Conservation (phyloP, 768 basidiomycete genomes). For the Lactarius sp. region DNA sequence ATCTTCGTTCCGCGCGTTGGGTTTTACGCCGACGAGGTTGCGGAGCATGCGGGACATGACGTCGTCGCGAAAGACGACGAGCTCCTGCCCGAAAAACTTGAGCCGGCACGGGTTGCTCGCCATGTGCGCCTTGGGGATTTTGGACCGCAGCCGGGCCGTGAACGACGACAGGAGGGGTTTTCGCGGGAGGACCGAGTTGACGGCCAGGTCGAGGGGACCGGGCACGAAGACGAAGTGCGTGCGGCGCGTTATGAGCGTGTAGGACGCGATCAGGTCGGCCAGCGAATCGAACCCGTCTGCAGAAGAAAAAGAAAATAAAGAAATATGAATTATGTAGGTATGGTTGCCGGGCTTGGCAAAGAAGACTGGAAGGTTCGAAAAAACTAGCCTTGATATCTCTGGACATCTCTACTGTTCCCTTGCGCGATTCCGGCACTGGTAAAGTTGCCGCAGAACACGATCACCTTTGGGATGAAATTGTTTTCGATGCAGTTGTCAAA, state of each 20-base stretch:
- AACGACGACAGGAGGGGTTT: conserved; percentile 75
- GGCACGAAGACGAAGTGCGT: conserved; percentile 95
- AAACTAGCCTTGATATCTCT: conserved; percentile 74
- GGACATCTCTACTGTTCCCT: conserved; percentile 72
- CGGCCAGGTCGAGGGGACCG: conserved; percentile 84
- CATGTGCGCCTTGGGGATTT: conserved; percentile 77
- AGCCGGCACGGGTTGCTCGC: conserved; percentile 91
- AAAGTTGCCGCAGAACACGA: conserved; percentile 95
- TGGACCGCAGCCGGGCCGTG: conserved; percentile 58
- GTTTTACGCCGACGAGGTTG: conserved; percentile 86
- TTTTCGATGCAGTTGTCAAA: conserved; percentile 89
- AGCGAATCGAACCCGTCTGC: conserved; percentile 84
- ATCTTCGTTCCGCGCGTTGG: conserved; percentile 68
- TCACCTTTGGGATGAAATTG: conserved; percentile 80
- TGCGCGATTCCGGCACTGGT: conserved; percentile 75
- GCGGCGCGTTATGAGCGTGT: conserved; percentile 65
- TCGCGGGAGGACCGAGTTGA: conserved; percentile 77
- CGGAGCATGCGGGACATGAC: conserved; percentile 90
- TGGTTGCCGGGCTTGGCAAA: background rate
- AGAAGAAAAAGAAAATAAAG: conserved; percentile 1
- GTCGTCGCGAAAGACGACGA: conserved; percentile 91
- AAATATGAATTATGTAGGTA: no score
- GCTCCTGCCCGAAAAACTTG: conserved; percentile 93
- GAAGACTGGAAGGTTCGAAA: background rate
- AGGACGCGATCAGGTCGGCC: conserved; percentile 78